Evolutionary conservation across 768 basidiomycete genomes (phyloP).

Genomic region (Leccinum disarticulatum): DNA sequence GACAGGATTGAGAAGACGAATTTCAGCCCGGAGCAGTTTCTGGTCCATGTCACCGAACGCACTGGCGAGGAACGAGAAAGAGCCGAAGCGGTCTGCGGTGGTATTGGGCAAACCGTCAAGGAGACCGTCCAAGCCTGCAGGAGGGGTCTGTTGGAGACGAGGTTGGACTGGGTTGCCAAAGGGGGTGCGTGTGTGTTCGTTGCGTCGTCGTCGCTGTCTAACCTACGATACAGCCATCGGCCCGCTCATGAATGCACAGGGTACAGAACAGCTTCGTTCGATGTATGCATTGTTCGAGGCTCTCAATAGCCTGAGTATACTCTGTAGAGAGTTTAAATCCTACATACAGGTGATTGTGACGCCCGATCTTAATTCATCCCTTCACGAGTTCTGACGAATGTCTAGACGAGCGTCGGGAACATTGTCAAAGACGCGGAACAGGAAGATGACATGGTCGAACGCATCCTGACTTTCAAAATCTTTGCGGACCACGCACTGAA

Average conservation of each 20-base stretch:
- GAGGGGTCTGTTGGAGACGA: conserved; percentile 45
- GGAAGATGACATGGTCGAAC: conserved; percentile 79
- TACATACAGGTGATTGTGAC: conserved; percentile 50
- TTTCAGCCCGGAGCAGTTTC: conserved; percentile 49
- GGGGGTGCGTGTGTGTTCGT: conserved; percentile 37
- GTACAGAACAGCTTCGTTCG: conserved; percentile 41
- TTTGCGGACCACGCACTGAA: conserved; percentile 51
- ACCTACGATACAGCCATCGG: conserved; percentile 45
- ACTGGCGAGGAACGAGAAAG: conserved; percentile 60
- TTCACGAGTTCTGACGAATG: background rate
- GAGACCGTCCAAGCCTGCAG: conserved; percentile 55
- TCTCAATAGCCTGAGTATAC: conserved; percentile 50
- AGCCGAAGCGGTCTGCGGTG: conserved; percentile 45
- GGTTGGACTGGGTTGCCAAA: conserved; percentile 45
- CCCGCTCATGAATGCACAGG: conserved; percentile 47
- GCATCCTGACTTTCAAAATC: conserved; percentile 66
- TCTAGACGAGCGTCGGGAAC: conserved; percentile 53
- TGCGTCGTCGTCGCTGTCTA: conserved; percentile 29
- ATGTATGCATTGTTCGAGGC: conserved; percentile 66
- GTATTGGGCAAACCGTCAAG: conserved; percentile 47
- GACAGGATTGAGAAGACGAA: conserved; percentile 33
- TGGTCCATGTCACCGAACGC: conserved; percentile 45
- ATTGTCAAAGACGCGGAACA: conserved; percentile 62
- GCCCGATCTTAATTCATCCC: background rate
- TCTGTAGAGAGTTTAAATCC: conserved; percentile 61